Conservation (phyloP, 1,139 yeast genomes). For the Debaryomyces sp. region DNA sequence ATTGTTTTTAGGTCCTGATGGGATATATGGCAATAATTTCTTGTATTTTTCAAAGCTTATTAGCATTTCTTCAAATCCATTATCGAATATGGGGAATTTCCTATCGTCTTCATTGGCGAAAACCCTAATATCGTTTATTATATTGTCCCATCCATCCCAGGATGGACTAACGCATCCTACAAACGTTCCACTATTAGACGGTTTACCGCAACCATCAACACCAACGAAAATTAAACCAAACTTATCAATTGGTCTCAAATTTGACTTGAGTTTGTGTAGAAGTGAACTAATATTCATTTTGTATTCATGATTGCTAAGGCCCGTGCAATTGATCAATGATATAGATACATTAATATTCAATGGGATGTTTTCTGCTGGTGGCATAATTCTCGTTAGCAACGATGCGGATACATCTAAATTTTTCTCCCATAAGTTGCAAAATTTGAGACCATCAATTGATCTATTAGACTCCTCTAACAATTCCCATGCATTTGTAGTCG, state of each 20-base stretch:
- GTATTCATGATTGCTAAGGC: slow-evolving; percentile 36
- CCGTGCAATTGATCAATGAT: slow-evolving; percentile 38
- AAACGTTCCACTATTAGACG: slow-evolving; percentile 48
- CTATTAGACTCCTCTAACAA: slow-evolving; percentile 29
- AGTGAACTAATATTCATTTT: slow-evolving; percentile 26
- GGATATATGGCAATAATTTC: slow-evolving; percentile 34
- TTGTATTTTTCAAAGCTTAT: slow-evolving; percentile 32
- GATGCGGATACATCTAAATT: slow-evolving; percentile 43
- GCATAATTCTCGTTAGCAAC: slow-evolving; percentile 37
- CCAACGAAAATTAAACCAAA: slow-evolving; percentile 61
- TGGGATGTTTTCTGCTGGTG: slow-evolving; percentile 44
- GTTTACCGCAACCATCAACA: slow-evolving; percentile 38
- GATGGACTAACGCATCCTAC: slow-evolving; percentile 53
- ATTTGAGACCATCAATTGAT: slow-evolving; percentile 43
- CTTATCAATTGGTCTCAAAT: slow-evolving; percentile 46
- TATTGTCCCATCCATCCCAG: slow-evolving; percentile 62
- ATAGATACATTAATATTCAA: slow-evolving; percentile 52
- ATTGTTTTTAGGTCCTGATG: slow-evolving; percentile 19
- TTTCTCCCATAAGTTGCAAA: slow-evolving; percentile 34
- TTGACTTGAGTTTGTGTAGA: slow-evolving; percentile 28
- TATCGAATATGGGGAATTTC: slow-evolving; percentile 17
- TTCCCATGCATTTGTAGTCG: slow-evolving; percentile 57
- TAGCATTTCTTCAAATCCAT: slow-evolving; percentile 27
- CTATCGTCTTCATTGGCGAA: slow-evolving; percentile 23
- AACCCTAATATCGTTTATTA: slow-evolving; percentile 45